Conservation (phyloP, 257 asterid genomes). For the Solanum sitiens region DNA sequence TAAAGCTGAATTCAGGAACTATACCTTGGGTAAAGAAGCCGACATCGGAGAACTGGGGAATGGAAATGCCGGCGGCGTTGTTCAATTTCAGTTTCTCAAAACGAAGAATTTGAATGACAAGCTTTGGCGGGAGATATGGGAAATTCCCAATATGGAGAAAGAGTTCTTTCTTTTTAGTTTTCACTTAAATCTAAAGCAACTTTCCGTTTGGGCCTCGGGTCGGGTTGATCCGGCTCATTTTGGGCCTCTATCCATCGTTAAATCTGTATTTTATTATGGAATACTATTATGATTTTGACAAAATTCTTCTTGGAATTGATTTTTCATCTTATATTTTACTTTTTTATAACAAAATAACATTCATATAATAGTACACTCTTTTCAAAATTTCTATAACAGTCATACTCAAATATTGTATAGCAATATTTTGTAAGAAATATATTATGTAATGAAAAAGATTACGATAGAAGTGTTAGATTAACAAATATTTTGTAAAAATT, state of each 20-base stretch:
- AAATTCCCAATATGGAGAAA: background rate
- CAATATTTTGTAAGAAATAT: no score
- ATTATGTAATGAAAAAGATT: no score
- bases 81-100: background rate
- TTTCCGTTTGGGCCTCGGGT: background rate
- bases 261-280: background rate
- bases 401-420: background rate
- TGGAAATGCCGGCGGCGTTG: background rate
- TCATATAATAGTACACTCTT: background rate
- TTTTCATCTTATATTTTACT: background rate
- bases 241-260: background rate
- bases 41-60: background rate
- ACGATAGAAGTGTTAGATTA: no score
- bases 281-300: background rate
- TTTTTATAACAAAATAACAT: background rate
- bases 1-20: background rate
- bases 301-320: background rate
- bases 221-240: background rate
- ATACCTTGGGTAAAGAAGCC: background rate
- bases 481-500: no score
- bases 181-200: background rate
- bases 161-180: background rate
- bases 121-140: background rate
- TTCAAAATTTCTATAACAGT: no score
- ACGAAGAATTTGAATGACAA: background rate